Percentiles rank a stretch among this genome's conserved stretches.
These are phyloP conservation scores for Talaromyces funiculosus DNA, from an alignment of 2,329 filamentous ascomycete species.

Conservation along the genomic window DNA sequence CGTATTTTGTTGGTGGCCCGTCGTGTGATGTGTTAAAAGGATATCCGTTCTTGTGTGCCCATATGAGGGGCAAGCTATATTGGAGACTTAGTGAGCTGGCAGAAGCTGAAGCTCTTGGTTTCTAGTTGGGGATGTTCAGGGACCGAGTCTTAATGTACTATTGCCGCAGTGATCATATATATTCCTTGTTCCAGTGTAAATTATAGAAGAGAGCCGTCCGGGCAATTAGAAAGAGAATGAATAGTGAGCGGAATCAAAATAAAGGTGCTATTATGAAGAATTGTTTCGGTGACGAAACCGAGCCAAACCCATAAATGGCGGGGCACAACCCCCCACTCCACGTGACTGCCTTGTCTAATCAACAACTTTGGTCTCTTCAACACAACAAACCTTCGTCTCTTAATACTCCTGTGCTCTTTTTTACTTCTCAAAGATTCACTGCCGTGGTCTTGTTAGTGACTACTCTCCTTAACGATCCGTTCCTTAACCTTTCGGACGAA, in stretches of 20 bases:
- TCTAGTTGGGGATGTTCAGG: not conserved
- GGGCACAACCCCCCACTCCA: constrained; percentile 13
- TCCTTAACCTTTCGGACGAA: not conserved
- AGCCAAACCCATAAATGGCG: constrained; percentile 8
- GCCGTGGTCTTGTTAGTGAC: not conserved
- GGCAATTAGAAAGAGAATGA: too few relatives aligned
- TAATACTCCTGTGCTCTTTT: not conserved
- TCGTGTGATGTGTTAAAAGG: not conserved
- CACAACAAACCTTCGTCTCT: not conserved
- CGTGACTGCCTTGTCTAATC: constrained; percentile 5
- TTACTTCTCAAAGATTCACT: not conserved
- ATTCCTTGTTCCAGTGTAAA: too few relatives aligned
- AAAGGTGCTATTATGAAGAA: not conserved
- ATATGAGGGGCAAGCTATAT: not conserved
- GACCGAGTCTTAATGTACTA: not conserved
- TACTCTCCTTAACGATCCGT: not conserved
- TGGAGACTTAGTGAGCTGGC: not conserved
- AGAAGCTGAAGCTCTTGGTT: not conserved
- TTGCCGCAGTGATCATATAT: too few relatives aligned
- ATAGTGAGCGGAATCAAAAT: not conserved
- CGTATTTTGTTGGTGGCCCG: not conserved
- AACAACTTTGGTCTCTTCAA: not conserved
- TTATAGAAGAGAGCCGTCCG: too few relatives aligned
- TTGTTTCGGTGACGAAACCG: not conserved
- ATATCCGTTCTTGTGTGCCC: not conserved